Conservation (phyloP, 306 rosid genomes). For the Vigna radiata region DNA sequence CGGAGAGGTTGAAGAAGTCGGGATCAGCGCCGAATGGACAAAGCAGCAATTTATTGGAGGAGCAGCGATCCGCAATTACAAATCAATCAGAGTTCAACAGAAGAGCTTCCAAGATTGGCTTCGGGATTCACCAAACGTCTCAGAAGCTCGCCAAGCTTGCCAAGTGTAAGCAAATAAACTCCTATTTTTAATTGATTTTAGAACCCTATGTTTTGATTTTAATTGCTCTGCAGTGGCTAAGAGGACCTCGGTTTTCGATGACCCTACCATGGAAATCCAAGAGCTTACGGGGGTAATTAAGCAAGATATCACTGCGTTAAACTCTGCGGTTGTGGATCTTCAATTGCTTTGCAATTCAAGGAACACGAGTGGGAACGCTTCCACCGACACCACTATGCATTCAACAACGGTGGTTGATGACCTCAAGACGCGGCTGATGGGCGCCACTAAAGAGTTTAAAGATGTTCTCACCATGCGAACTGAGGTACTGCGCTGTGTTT, state of each 20-base stretch:
- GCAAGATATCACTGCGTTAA: slow-evolving; percentile 92
- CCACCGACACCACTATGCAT: slow-evolving; percentile 88
- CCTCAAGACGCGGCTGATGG: slow-evolving; percentile 88
- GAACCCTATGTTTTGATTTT: not conserved
- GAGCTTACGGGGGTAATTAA: slow-evolving; percentile 89
- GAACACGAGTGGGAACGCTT: slow-evolving; percentile 70
- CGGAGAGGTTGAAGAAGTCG: slow-evolving; percentile 81
- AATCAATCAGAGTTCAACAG: slow-evolving; percentile 83
- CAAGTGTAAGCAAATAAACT: slow-evolving; percentile 59
- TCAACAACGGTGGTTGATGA: slow-evolving; percentile 95
- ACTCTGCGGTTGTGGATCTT: slow-evolving; percentile 95
- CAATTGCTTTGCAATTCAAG: slow-evolving; percentile 73
- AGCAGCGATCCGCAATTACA: slow-evolving; percentile 69
- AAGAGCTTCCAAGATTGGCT: slow-evolving; percentile 90
- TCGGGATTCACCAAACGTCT: slow-evolving; percentile 91
- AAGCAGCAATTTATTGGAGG: slow-evolving; percentile 56
- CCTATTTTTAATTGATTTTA: slow-evolving; percentile 1
- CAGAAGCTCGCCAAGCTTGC: slow-evolving; percentile 94
- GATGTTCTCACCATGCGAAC: slow-evolving; percentile 97
- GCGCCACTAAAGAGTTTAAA: slow-evolving; percentile 91
- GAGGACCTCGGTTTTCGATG: slow-evolving; percentile 92
- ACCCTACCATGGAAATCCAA: slow-evolving; percentile 91
- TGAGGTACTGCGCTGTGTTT: slow-evolving; percentile 58
- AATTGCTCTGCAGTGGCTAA: slow-evolving; percentile 73
- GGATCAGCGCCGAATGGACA: slow-evolving; percentile 61